Evolutionary conservation across 257 asterid species (phyloP).

Genomic region (Solanum phureja): DNA sequence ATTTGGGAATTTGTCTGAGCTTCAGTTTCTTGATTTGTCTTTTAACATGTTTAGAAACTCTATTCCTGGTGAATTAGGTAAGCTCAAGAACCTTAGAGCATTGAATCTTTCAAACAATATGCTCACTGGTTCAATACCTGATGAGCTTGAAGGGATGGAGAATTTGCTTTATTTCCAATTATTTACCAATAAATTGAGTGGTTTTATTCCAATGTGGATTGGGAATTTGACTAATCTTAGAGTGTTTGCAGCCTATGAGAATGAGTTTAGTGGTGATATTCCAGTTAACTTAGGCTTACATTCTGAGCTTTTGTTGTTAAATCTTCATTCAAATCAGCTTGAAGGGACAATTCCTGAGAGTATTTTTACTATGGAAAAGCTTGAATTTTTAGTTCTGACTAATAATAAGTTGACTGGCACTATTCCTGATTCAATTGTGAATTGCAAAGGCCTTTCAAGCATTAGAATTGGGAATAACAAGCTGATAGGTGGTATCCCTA

Average conservation of each 20-base stretch:
- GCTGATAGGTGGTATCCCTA: conserved; percentile 68
- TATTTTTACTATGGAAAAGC: conserved; percentile 63
- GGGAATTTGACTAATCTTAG: conserved; percentile 54
- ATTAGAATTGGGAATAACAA: conserved; percentile 76
- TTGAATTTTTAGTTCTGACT: conserved; percentile 61
- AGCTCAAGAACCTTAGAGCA: conserved; percentile 45
- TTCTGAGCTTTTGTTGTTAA: conserved; percentile 50
- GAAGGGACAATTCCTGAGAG: conserved; percentile 80
- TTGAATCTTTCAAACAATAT: conserved; percentile 62
- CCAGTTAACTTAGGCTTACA: conserved; percentile 61
- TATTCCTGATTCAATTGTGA: conserved; percentile 60
- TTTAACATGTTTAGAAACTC: conserved; percentile 56
- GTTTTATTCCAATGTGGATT: conserved; percentile 76
- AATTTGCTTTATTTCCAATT: conserved; percentile 60
- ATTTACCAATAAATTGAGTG: conserved; percentile 55
- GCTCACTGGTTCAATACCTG: conserved; percentile 55
- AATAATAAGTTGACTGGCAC: conserved; percentile 58
- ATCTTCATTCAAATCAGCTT: conserved; percentile 76
- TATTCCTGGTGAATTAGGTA: conserved; percentile 56
- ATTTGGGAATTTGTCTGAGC: conserved; percentile 54
- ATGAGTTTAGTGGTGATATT: conserved; percentile 58
- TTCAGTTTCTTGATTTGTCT: conserved; percentile 90
- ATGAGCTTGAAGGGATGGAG: conserved; percentile 44
- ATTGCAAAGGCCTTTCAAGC: conserved; percentile 62
- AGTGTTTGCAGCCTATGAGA: conserved; percentile 81